Evolutionary conservation across 2,329 filamentous ascomycete species (phyloP).

Genomic region (Curvularia lunata): DNA sequence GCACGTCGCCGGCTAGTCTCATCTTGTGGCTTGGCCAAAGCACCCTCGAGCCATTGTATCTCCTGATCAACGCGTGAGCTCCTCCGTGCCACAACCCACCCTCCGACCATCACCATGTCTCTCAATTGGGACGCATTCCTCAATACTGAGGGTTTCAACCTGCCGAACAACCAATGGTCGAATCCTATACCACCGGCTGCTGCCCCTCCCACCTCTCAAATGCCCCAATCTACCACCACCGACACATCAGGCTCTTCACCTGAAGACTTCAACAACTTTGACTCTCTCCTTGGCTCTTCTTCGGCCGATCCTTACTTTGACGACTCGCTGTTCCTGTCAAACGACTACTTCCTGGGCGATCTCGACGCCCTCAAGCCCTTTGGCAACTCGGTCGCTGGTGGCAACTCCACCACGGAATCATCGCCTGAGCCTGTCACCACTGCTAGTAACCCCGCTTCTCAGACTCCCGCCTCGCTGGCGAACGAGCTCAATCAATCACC

Average conservation of each 20-base stretch:
- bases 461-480: constrained; percentile 32
- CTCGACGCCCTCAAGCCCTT: constrained; percentile 49
- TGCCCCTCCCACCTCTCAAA: constrained; percentile 38
- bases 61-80: constrained; percentile 49
- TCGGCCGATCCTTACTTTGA: constrained; percentile 47
- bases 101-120: constrained; percentile 44
- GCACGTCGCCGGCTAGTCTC: constrained; percentile 29
- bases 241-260: constrained; percentile 42
- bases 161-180: constrained; percentile 49
- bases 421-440: constrained; percentile 45
- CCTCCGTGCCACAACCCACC: constrained; percentile 36
- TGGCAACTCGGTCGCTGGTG: constrained; percentile 39
- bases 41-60: constrained; percentile 36
- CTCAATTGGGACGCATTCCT: constrained; percentile 51
- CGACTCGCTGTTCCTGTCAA: constrained; percentile 46
- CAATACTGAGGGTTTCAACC: constrained; percentile 45
- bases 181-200: constrained; percentile 41
- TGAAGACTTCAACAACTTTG: constrained; percentile 42
- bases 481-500: constrained; percentile 32
- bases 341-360: constrained; percentile 51
- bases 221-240: constrained; percentile 45
- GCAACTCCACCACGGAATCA: constrained; percentile 46
- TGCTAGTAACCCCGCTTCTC: constrained; percentile 29
- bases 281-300: constrained; percentile 37
- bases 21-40: constrained; percentile 33